Evolutionary conservation across 257 asterid species (phyloP).

Genomic region (Ballota nigra): DNA sequence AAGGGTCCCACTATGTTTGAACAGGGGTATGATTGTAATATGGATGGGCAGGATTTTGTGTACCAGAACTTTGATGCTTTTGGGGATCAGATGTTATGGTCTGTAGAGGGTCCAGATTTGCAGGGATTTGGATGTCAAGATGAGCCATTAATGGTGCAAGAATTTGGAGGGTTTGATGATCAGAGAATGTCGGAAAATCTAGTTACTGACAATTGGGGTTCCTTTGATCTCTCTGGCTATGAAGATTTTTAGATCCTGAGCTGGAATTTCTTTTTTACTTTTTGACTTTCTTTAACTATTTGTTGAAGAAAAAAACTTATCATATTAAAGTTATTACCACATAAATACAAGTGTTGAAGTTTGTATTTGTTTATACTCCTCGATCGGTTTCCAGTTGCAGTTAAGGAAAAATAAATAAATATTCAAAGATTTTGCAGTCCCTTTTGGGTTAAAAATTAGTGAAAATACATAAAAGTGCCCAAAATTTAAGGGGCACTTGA

Average conservation of each 20-base stretch:
- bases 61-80: constrained; percentile 28
- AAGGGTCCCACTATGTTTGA: not conserved
- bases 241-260: constrained; percentile 25
- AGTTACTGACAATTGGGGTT: constrained; percentile 43
- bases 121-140: constrained; percentile 33
- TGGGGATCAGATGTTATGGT: constrained; percentile 29
- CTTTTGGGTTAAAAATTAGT: not conserved
- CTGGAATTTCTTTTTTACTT: not conserved
- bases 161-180: constrained; percentile 51
- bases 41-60: constrained; percentile 34
- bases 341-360: not conserved
- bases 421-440: not conserved
- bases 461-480: no score
- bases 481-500: no score
- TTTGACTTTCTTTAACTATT: not conserved
- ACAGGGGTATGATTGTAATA: constrained; percentile 16
- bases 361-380: not conserved
- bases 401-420: not conserved
- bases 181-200: constrained; percentile 29
- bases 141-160: constrained; percentile 38
- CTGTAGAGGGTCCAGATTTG: constrained; percentile 27
- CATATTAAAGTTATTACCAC: not conserved
- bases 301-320: not conserved
- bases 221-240: constrained; percentile 55
- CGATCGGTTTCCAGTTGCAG: not conserved